phyloP scores from a whole-genome alignment of 352 stramenopile genomes.

The Peronospora farinosa region DNA sequence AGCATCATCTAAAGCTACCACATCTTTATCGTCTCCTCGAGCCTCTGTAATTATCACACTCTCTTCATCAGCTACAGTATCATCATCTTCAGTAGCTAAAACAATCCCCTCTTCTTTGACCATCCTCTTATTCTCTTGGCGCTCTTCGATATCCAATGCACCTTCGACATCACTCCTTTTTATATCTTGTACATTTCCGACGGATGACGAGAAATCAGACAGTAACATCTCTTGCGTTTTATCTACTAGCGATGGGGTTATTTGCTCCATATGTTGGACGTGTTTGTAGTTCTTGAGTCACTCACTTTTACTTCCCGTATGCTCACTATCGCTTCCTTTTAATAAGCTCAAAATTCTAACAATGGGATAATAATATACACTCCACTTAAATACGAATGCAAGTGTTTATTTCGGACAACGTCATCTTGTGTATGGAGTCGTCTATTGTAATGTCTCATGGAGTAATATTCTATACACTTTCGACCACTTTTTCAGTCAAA shows the following conservation, averaged over 20 bases:
- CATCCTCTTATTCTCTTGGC: slow-evolving; percentile 4
- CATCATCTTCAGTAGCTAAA: background rate
- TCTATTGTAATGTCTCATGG: no score
- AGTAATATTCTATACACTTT: no score
- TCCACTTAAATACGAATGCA: background rate
- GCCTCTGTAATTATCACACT: background rate
- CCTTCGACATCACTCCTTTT: background rate
- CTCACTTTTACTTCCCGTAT: background rate
- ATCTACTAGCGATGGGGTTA: background rate
- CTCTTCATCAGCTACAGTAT: background rate
- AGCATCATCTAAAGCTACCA: slow-evolving; percentile 2
- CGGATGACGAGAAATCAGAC: background rate
- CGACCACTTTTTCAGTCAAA: no score
- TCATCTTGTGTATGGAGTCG: no score
- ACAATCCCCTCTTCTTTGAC: background rate
- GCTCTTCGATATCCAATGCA: background rate
- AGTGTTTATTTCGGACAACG: no score
- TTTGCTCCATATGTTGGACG: slow-evolving; percentile 23
- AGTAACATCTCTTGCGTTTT: slow-evolving; percentile 2
- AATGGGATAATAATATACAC: background rate
- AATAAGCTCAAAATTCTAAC: background rate
- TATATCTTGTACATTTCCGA: slow-evolving; percentile 3
- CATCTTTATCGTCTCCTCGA: slow-evolving; percentile 1
- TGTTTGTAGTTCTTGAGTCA: slow-evolving; percentile 2
- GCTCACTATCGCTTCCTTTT: slow-evolving; percentile 8